phyloP scores from a whole-genome alignment of 331 rosid species.

The Prunus yedoensis region DNA sequence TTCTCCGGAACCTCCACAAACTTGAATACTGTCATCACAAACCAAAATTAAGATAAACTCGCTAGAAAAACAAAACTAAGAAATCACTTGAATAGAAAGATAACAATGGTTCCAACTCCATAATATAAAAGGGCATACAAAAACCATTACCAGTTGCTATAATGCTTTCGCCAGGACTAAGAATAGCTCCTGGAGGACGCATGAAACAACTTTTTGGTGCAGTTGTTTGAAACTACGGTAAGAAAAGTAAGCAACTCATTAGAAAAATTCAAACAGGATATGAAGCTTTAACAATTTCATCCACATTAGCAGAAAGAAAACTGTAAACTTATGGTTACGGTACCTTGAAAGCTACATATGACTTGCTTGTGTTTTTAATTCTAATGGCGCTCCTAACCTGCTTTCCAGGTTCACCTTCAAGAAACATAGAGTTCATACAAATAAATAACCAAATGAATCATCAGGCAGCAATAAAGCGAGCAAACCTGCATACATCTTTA shows the following conservation, averaged over 20 bases:
- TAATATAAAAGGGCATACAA: background rate
- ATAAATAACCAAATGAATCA: background rate
- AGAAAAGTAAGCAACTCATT: slow-evolving; percentile 24
- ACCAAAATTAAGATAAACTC: slow-evolving; percentile 17
- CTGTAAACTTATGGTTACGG: background rate
- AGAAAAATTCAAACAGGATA: slow-evolving; percentile 11
- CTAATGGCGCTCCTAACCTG: slow-evolving; percentile 93
- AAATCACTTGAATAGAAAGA: background rate
- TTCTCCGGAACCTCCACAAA: slow-evolving; percentile 88
- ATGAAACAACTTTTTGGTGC: slow-evolving; percentile 96
- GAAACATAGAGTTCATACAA: slow-evolving; percentile 6
- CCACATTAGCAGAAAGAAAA: slow-evolving; percentile 1
- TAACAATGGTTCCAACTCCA: background rate
- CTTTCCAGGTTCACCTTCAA: slow-evolving; percentile 87
- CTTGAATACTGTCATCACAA: slow-evolving; percentile 68
- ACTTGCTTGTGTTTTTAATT: slow-evolving; percentile 84
- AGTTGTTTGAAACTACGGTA: slow-evolving; percentile 83
- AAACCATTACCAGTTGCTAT: slow-evolving; percentile 72
- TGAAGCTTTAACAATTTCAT: background rate
- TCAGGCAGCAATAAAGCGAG: background rate
- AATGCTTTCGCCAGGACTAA: slow-evolving; percentile 85
- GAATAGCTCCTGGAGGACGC: slow-evolving; percentile 98
- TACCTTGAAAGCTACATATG: slow-evolving; percentile 91
- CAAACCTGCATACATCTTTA: background rate
- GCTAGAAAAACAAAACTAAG: background rate